Evolutionary conservation across 306 rosid species (phyloP).

Genomic region (Sphenostylis stenocarpa): DNA sequence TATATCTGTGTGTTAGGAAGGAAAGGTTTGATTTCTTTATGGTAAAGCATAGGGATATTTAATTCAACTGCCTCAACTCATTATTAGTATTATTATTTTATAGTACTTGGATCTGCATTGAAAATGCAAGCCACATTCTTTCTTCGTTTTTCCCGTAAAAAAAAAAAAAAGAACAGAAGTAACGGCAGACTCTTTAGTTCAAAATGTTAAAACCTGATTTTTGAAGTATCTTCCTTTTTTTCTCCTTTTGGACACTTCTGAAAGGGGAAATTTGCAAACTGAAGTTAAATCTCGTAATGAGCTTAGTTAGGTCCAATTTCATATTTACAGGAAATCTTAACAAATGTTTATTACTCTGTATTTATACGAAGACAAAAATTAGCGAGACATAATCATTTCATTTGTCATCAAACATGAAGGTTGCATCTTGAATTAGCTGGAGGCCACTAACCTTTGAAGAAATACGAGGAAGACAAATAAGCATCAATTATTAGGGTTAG

Average conservation of each 20-base stretch:
- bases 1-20: conserved; percentile 1
- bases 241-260: background rate
- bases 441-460: background rate
- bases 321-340: background rate
- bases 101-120: conserved; percentile 57
- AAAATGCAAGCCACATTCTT: conserved; percentile 67
- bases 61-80: conserved; percentile 20
- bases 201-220: background rate
- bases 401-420: background rate
- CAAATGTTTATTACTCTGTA: background rate
- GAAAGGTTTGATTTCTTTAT: background rate
- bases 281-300: background rate
- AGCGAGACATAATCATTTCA: background rate
- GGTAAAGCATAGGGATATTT: conserved; percentile 43
- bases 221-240: background rate
- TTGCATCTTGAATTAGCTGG: background rate
- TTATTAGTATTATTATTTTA: conserved; percentile 17
- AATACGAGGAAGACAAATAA: background rate
- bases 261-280: conserved; percentile 15
- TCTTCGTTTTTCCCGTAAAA: conserved; percentile 40
- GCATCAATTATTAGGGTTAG: background rate
- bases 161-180: conserved; percentile 28
- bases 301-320: conserved; percentile 4
- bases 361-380: background rate
- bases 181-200: background rate